These are phyloP conservation scores for Cercospora beticola DNA, from an alignment of 2,329 filamentous ascomycete species.

Conservation along the genomic window DNA sequence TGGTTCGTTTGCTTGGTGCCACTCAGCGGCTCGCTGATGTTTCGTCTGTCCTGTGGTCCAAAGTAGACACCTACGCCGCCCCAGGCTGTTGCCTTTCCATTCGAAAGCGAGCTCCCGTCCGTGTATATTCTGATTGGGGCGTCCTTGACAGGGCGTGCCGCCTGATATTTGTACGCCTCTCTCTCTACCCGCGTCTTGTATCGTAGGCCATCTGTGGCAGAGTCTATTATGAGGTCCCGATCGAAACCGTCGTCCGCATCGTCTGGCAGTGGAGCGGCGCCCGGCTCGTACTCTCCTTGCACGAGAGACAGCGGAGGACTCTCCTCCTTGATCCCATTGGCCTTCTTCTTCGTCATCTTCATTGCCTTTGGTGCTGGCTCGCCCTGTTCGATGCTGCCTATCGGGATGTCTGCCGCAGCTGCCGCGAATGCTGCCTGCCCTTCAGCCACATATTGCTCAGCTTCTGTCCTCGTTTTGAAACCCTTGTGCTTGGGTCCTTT, in stretches of 20 bases:
- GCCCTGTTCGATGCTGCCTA: conserved; percentile 24
- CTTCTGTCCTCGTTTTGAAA: conserved; percentile 60
- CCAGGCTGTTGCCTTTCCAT: conserved; percentile 55
- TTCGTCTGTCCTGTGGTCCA: conserved; percentile 54
- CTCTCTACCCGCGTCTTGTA: conserved; percentile 55
- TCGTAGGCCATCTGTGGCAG: conserved; percentile 53
- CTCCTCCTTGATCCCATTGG: conserved; percentile 30
- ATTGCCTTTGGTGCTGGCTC: conserved; percentile 40
- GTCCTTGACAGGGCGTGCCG: conserved; percentile 45
- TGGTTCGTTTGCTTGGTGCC: conserved; percentile 86
- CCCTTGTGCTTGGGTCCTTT: conserved; percentile 60
- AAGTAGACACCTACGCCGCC: conserved; percentile 66
- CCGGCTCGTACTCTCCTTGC: conserved; percentile 49
- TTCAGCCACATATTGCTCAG: conserved; percentile 69
- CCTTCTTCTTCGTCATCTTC: conserved; percentile 44
- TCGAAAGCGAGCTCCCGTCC: conserved; percentile 61
- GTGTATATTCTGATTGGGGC: conserved; percentile 60
- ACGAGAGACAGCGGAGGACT: conserved; percentile 20
- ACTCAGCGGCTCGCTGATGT: conserved; percentile 72
- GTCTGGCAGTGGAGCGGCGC: conserved; percentile 55
- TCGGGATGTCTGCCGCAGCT: conserved; percentile 16
- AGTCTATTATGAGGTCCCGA: conserved; percentile 56
- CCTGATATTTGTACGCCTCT: conserved; percentile 48
- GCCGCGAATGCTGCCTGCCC: conserved; percentile 4
- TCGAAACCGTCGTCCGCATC: conserved; percentile 64